Conservation (phyloP, 805 yeast genomes). For the Cephaloascus albidus region DNA sequence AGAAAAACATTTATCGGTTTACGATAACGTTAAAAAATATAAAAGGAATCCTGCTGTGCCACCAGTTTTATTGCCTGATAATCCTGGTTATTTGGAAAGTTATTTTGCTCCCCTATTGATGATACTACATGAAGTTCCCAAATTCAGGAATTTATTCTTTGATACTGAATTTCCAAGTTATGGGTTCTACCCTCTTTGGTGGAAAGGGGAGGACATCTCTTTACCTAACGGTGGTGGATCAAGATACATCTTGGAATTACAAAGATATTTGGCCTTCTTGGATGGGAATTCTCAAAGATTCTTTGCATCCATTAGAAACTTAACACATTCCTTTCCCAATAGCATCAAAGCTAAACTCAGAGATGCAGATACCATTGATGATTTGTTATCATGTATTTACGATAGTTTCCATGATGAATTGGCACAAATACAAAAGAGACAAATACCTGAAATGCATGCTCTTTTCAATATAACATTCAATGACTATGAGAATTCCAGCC, state of each 20-base stretch:
- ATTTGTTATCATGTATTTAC: conserved; percentile 13
- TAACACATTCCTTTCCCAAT: conserved; percentile 18
- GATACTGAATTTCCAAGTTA: conserved; percentile 16
- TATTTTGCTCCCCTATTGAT: conserved; percentile 31
- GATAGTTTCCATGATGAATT: conserved; percentile 7
- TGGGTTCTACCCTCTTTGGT: conserved; percentile 30
- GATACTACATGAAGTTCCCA: conserved; percentile 25
- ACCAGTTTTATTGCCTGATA: conserved; percentile 23
- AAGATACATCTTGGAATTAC: conserved; percentile 23
- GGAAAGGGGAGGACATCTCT: conserved; percentile 14
- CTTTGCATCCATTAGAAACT: conserved; percentile 24
- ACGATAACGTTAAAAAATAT: conserved; percentile 18
- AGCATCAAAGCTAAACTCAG: conserved; percentile 7
- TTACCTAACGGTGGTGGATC: conserved; percentile 9
- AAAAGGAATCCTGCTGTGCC: conserved; percentile 12
- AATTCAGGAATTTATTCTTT: conserved; percentile 18
- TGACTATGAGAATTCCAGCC: neutral
- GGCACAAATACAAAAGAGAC: neutral
- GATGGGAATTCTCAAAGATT: conserved; percentile 21
- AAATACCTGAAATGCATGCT: neutral
- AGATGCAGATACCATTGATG: conserved; percentile 16
- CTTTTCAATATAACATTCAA: neutral
- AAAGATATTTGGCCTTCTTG: conserved; percentile 26
- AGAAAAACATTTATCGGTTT: conserved; percentile 7
- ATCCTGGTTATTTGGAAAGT: conserved; percentile 21